Evolutionary conservation across 306 rosid species (phyloP).

Genomic region (Biancaea sappan): DNA sequence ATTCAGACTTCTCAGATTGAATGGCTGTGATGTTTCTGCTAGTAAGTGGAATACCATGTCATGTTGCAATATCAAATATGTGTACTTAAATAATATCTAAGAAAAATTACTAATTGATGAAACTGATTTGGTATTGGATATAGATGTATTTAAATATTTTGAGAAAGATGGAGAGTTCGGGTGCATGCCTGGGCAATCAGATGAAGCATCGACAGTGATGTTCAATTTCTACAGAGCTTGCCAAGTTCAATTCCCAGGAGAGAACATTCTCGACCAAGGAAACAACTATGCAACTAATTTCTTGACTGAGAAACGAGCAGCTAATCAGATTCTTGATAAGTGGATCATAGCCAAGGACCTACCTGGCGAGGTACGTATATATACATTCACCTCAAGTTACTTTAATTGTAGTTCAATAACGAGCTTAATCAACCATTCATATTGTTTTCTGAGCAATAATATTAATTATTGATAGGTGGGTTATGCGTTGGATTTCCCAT

Average conservation of each 20-base stretch:
- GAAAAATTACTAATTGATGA: neutral
- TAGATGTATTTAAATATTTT: constrained; percentile 60
- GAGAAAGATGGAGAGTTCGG: constrained; percentile 55
- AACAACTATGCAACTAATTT: constrained; percentile 46
- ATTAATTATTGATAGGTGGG: constrained; percentile 63
- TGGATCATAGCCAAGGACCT: constrained; percentile 68
- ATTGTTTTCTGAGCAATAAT: neutral
- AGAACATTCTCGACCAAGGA: constrained; percentile 54
- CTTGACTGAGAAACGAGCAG: constrained; percentile 49
- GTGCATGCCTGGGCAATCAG: constrained; percentile 63
- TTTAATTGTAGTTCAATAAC: neutral
- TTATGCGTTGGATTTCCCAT: constrained; percentile 60
- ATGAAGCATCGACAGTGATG: constrained; percentile 64
- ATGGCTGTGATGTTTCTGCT: constrained; percentile 57
- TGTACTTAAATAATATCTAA: no score
- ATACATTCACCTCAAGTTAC: no score
- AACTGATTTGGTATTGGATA: neutral
- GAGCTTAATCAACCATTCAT: neutral
- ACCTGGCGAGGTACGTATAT: constrained; percentile 76
- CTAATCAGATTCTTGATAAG: constrained; percentile 56
- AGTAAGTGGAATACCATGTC: constrained; percentile 34
- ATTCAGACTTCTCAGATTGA: constrained; percentile 56
- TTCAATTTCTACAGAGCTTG: constrained; percentile 58
- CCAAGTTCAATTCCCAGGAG: constrained; percentile 57
- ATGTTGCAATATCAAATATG: no score